A percentile compares a stretch with the other conserved stretches of the same genome.
phyloP scores from a whole-genome alignment of 1,284 basidiomycete genomes.

The Meripilus lineatus region DNA sequence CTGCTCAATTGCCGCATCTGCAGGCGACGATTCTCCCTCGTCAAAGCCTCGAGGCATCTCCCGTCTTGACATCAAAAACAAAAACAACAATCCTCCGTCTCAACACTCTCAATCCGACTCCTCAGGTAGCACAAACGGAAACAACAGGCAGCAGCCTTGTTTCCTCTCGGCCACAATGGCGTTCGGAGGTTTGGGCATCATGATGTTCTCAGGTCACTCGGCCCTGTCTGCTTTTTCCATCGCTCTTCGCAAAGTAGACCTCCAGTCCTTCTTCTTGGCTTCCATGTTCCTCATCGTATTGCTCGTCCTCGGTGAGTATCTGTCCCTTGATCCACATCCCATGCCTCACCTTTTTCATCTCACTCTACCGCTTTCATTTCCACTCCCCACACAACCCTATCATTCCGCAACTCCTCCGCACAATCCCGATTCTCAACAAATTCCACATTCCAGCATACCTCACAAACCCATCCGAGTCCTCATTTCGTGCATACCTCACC shows the following conservation, averaged over 20 bases:
- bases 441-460: constrained; percentile 76
- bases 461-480: constrained; percentile 89
- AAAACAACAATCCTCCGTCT: too few species aligned
- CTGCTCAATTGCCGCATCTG: too few species aligned
- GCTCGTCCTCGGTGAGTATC: constrained; percentile 63
- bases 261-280: constrained; percentile 63
- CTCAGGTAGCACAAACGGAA: constrained; percentile 25
- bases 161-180: constrained; percentile 60
- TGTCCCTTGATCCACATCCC: constrained; percentile 5
- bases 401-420: constrained; percentile 12
- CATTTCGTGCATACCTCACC: constrained; percentile 91
- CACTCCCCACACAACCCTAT: constrained; percentile 1
- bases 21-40: constrained; percentile 19
- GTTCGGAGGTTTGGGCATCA: constrained; percentile 51
- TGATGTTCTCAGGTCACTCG: constrained; percentile 54
- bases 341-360: constrained; percentile 10
- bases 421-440: constrained; percentile 13
- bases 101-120: too few species aligned
- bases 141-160: constrained; percentile 28
- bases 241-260: constrained; percentile 52
- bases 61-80: too few species aligned
- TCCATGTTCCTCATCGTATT: constrained; percentile 63
- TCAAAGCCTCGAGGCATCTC: constrained; percentile 34
- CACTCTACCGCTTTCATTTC: constrained; percentile 11
- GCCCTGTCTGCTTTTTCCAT: constrained; percentile 41